phyloP scores from a whole-genome alignment of 495 filamentous ascomycete species.

The Penicillium egyptiacum region DNA sequence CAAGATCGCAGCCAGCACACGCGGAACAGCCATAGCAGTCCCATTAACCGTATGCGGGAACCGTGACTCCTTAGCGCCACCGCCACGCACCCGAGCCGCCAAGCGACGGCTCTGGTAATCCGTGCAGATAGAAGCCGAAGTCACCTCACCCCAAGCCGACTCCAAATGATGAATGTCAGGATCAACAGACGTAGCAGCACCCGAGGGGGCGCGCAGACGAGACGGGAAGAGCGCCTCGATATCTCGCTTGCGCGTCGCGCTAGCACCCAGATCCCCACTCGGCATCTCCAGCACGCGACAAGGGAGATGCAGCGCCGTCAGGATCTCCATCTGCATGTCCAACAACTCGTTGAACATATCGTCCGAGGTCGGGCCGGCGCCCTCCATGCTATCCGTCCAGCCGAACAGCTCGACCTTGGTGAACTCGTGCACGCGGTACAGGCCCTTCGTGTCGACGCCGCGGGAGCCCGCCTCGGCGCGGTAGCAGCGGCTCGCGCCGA shows the following conservation, averaged over 20 bases:
- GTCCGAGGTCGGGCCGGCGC: slow-evolving; percentile 32
- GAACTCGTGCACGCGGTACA: slow-evolving; percentile 99
- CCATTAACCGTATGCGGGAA: slow-evolving; percentile 92
- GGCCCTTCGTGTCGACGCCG: slow-evolving; percentile 85
- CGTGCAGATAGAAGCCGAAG: slow-evolving; percentile 84
- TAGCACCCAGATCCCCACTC: slow-evolving; percentile 79
- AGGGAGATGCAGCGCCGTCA: slow-evolving; percentile 72
- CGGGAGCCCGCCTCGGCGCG: slow-evolving; percentile 90
- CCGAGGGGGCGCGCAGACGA: slow-evolving; percentile 44
- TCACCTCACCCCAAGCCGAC: slow-evolving; percentile 92
- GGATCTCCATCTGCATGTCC: slow-evolving; percentile 78
- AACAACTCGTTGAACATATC: slow-evolving; percentile 80
- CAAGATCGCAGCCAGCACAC: slow-evolving; percentile 85
- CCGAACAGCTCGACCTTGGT: slow-evolving; percentile 97
- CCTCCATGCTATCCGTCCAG: slow-evolving; percentile 60
- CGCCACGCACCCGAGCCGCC: slow-evolving; percentile 63
- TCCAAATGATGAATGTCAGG: slow-evolving; percentile 46
- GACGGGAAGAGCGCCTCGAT: slow-evolving; percentile 95
- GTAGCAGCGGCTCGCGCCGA: slow-evolving; percentile 85
- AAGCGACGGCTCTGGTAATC: slow-evolving; percentile 90
- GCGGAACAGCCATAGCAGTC: slow-evolving; percentile 86
- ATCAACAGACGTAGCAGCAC: slow-evolving; percentile 11
- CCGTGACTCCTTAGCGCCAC: slow-evolving; percentile 39
- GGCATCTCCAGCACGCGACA: slow-evolving; percentile 94
- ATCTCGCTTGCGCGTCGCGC: slow-evolving; percentile 80